Base-by-base conservation (phyloP, 2,329 filamentous ascomycete species). In the Alternaria solani region DNA sequence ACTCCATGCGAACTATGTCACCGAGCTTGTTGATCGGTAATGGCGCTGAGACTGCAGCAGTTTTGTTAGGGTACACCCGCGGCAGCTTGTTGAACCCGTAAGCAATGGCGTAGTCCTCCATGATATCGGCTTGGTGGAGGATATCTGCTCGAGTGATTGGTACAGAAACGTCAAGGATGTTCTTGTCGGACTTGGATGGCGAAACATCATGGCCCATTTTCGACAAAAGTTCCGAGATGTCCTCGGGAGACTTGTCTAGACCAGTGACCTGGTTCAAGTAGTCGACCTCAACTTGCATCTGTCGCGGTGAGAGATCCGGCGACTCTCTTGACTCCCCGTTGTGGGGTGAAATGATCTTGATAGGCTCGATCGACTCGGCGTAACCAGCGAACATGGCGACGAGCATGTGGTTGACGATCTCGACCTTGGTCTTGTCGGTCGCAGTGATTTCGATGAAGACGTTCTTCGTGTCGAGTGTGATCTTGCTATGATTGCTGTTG, bases 71-170 rank as follows among this genome's bases (percentile, higher is more conserved):
- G 74, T 94, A 93, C 49, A 90, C 89, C 53, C 93, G 90, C 1
- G 94, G 94, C 18, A 99, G 89, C 65, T 91, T 93, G 85, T 99
- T 99, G 87, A 97, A 99, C 67, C 96, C 95, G 79, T 98, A 97
- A 54, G 93, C 93, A 66, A 99, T 95, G 41, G 93, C 95, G 20
- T 96, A 89, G 76, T 99, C 96, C 82, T 99, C 95, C 94, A 99
- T 99, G 69, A 99, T 92, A 77, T 99, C 95, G 72, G 93, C 96
- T 76, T 97, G 91, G 80, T 99, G 95, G 32, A 99, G 88, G 42
- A 99, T 90, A 78, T 99, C 95, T 48, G 95, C 94, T 64, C 95
- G 88, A 47, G 94, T 98, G 32, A 94, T 88, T 8, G 95, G 95
- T 25, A 98, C 87, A 36, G 89, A 86, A 28, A 98, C 89, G 72